These are phyloP conservation scores for Ceratocystis colombiana DNA, from an alignment of 2,329 filamentous ascomycete genomes.

Conservation along the genomic window DNA sequence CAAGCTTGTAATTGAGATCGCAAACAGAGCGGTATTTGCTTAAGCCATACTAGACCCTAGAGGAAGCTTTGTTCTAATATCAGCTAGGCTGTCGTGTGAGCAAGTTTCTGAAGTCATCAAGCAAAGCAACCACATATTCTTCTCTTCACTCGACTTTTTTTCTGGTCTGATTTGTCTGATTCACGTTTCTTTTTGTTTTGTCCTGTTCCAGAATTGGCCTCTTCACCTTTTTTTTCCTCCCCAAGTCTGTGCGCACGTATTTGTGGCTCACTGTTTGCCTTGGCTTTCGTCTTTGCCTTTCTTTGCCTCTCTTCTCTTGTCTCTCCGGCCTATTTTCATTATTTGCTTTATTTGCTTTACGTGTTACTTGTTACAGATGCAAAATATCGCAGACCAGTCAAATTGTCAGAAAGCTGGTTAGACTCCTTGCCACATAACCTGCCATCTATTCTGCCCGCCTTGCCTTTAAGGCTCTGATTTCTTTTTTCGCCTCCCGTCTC, in stretches of 20 bases:
- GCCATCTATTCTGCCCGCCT: neutral
- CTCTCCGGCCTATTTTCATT: neutral
- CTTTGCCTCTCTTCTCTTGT: neutral
- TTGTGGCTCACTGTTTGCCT: neutral
- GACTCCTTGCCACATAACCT: no score
- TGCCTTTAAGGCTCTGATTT: neutral
- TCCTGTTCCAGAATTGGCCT: neutral
- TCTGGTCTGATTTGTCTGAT: neutral
- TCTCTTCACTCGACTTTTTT: neutral
- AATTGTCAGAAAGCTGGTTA: neutral
- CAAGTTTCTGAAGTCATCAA: neutral
- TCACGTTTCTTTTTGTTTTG: neutral
- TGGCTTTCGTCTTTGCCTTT: neutral
- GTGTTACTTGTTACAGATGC: slow-evolving; percentile 6
- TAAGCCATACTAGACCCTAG: no score
- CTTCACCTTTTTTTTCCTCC: neutral
- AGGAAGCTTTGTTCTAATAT: no score
- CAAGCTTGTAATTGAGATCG: no score
- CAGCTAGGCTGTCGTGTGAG: no score
- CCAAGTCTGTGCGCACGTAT: slow-evolving; percentile 9
- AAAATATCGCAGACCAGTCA: slow-evolving; percentile 1
- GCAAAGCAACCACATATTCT: neutral
- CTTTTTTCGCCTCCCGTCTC: neutral
- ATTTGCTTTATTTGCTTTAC: slow-evolving; percentile 7
- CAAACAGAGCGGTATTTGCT: no score